Evolutionary conservation across 1,284 basidiomycete genomes (phyloP), one percentile per base, ranked within the genome.

Genomic region (Sphaerobolus stellatus): DNA sequence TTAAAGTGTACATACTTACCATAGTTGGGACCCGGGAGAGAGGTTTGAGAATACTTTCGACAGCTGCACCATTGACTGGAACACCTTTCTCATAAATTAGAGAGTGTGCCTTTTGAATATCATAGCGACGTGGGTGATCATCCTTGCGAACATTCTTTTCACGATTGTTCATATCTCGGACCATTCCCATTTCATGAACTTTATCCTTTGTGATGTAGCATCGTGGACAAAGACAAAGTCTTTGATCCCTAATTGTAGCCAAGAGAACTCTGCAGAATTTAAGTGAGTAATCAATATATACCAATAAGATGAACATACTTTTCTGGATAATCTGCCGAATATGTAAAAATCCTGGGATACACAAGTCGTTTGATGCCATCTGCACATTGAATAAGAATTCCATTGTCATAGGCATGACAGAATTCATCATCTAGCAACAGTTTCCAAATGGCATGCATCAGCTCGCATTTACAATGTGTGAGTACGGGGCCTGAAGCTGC

Each of bases 261-360:
- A 63, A 34, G 13, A 53, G 44, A 16, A 28, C 30, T 47, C 40
- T 52, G 27, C 14, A 22, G 25, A 8, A 24, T n/a, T n/a, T n/a
- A n/a, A n/a, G 7, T 22, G 24, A 24, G n/a, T 14, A 24, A 28
- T 8, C 18, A 31, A n/a, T 41, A 11, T n/a, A 31, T 7, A 13
- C 11, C 14, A 14, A 24, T 7, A 18, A 9, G 34, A 22, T 49
- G 18, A 29, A 58, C 59, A 16, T 43, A 68, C 66, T 66, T 68
- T 53, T 68, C 65, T 22, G 64, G 66, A 46, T 68, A 68, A 49
- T 68, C 66, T 1, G 63, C 59, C 2, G 64, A 66, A 45, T 66
- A 67, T 3, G 62, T 62, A 25, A 67, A 54, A 11, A 68, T 43
- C 25, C 40, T 43, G 8, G n/a, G 40, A 18, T 20, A 43, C 18